phyloP scores from a whole-genome alignment of 2,329 filamentous ascomycete species.

The Exutisphaerella laricina region DNA sequence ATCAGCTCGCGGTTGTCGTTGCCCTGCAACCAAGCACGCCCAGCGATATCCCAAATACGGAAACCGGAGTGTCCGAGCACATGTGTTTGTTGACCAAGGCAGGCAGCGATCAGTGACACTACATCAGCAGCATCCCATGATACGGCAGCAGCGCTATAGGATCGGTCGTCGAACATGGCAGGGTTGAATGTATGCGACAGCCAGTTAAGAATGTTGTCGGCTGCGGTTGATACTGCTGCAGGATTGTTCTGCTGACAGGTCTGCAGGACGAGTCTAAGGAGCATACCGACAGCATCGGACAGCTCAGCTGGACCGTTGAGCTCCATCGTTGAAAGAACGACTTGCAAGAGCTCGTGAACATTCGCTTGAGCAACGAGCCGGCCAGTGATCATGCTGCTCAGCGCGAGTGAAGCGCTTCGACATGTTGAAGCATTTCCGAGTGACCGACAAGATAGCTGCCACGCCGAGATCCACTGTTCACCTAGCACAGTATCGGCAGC shows the following conservation, averaged over 20 bases:
- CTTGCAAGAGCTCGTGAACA: constrained; percentile 64
- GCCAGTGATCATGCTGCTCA: constrained; percentile 61
- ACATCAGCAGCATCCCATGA: constrained; percentile 61
- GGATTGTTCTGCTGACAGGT: constrained; percentile 63
- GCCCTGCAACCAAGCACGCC: constrained; percentile 41
- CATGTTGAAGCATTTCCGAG: constrained; percentile 66
- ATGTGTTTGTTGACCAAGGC: constrained; percentile 52
- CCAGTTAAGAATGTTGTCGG: constrained; percentile 73
- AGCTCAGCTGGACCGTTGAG: constrained; percentile 72
- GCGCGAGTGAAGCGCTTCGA: constrained; percentile 68
- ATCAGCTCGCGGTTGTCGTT: constrained; percentile 39
- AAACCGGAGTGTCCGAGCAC: constrained; percentile 26
- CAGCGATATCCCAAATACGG: constrained; percentile 38
- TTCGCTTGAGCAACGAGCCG: constrained; percentile 62
- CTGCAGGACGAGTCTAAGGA: constrained; percentile 67
- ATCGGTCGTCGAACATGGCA: constrained; percentile 54
- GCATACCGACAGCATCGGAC: constrained; percentile 68
- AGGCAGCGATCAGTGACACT: constrained; percentile 62
- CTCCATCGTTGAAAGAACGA: constrained; percentile 70
- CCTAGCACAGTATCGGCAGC: constrained; percentile 41
- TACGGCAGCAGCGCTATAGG: constrained; percentile 60
- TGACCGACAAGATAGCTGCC: constrained; percentile 67
- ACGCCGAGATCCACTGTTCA: constrained; percentile 63
- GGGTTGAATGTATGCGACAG: constrained; percentile 76
- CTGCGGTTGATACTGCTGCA: constrained; percentile 60